Percentiles rank a stretch among this genome's conserved stretches.
Conservation (phyloP, 2,329 filamentous ascomycete species). For the Microcera coccophila region DNA sequence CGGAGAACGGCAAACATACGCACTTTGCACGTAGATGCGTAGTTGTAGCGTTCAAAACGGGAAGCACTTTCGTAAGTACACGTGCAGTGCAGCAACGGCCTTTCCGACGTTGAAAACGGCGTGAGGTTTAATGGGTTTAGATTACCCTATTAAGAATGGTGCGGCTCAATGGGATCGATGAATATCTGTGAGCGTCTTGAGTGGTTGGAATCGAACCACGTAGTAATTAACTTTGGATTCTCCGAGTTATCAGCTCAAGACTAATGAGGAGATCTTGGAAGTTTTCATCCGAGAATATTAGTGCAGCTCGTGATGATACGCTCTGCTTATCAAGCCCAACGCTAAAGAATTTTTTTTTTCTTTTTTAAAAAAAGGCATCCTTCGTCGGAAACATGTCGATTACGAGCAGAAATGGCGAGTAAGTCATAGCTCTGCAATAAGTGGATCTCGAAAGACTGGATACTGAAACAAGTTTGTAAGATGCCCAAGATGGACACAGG, state of each 20-base stretch:
- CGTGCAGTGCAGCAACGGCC: background rate
- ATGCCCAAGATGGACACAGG: background rate
- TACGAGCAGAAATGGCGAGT: too few species aligned
- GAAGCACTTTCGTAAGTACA: too few species aligned
- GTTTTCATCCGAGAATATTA: too few species aligned
- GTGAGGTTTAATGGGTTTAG: constrained; percentile 13
- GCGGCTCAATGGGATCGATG: constrained; percentile 9
- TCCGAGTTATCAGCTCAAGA: too few species aligned
- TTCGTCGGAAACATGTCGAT: too few species aligned
- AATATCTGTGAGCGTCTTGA: constrained; percentile 9
- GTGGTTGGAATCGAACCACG: constrained; percentile 2
- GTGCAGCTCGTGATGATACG: too few species aligned
- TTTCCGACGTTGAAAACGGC: constrained; percentile 5
- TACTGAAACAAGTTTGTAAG: background rate
- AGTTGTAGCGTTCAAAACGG: background rate
- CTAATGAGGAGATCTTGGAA: too few species aligned
- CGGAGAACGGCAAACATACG: background rate
- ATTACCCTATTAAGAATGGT: constrained; percentile 7
- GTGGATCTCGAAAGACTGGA: background rate
- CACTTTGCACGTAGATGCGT: background rate
- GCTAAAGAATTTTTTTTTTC: too few species aligned
- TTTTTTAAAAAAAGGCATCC: too few species aligned
- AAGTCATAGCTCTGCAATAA: background rate
- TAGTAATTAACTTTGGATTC: background rate
- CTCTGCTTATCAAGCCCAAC: too few species aligned